Base-by-base conservation (phyloP, 2,329 filamentous ascomycete genomes). In the Venturia oleaginea region DNA sequence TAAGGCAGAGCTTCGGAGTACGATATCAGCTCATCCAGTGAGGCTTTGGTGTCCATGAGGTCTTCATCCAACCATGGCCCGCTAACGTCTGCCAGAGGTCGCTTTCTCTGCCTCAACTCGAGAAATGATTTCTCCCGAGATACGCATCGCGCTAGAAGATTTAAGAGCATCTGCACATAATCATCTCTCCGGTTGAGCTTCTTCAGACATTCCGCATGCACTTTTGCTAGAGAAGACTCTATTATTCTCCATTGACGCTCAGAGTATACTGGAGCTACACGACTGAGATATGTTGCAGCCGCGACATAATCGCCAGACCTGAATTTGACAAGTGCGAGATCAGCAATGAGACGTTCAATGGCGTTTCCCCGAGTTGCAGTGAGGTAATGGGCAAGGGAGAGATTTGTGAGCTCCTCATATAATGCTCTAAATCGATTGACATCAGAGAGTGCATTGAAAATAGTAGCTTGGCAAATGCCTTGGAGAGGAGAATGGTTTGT, bases 281-380 rank as follows among this genome's bases (percentile, higher is more conserved):
- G 83, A 70, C 88, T 84, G 70, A 99, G 94, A 71, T 90, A 92
- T 0, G 83, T 83, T 0, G 89, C 86, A 0, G 94, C 92, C 1
- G 85, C 83, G 2, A 79, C 80, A 71, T 87, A 92, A 68, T 97
- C 90, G 27, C 84, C 83, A 3, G 90, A 80, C 66, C 89, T 84
- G 69, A 88, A 94, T 70, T 93, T 92, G 61, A 97, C 79, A 5
- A 94, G 83, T 1, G 92, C 94, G 57, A 97, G 82, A 74, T 99
- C 94, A 11, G 91, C 89, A 74, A 92, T 85, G 66, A 87, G 86
- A 24, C 86, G 83, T 69, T 95, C 87, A 0, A 89, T 87, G 8
- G 91, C 90, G 69, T 95, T 88, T 0, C 81, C 81, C 67, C 93
- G 89, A 64, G 87, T 89, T 4, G 92, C 91, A 4, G 91, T 85